These are phyloP conservation scores for Neonectria hederae DNA, from an alignment of 2,329 filamentous ascomycete genomes.

Conservation along the genomic window DNA sequence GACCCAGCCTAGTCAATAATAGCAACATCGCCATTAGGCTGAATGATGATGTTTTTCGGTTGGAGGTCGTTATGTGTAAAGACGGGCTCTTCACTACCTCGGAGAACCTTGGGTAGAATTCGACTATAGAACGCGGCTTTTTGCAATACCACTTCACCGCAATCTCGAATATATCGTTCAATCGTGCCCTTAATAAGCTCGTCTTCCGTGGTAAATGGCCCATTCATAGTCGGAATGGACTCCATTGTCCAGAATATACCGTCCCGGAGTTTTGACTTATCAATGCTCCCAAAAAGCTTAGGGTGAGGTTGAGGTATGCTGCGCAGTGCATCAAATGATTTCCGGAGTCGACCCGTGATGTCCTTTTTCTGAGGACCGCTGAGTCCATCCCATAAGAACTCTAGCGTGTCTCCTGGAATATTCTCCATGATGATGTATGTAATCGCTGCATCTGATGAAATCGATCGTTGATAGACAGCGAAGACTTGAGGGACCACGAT, in stretches of 20 bases:
- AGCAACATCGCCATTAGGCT: background rate
- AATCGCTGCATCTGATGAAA: background rate
- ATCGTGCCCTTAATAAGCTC: conserved; percentile 6
- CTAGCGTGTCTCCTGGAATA: conserved; percentile 18
- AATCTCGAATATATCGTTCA: background rate
- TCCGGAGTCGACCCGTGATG: conserved; percentile 9
- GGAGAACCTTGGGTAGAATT: conserved; percentile 6
- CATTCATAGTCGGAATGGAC: background rate
- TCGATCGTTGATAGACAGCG: conserved; percentile 16
- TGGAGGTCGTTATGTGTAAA: conserved; percentile 28
- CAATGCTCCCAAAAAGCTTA: conserved; percentile 24
- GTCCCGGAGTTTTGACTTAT: conserved; percentile 19
- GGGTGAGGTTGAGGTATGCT: conserved; percentile 1
- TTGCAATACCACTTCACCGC: background rate
- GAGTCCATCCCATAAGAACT: conserved; percentile 15
- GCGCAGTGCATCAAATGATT: conserved; percentile 17
- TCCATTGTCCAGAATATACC: conserved; percentile 18
- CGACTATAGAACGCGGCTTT: conserved; percentile 7
- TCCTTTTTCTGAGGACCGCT: background rate
- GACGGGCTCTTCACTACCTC: conserved; percentile 1
- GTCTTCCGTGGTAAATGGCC: conserved; percentile 14
- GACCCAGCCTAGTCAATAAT: conserved; percentile 22
- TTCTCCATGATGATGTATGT: conserved; percentile 29
- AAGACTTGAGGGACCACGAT: conserved; percentile 21
- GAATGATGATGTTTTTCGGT: conserved; percentile 25